Conservation (phyloP, 2,329 filamentous ascomycete species). For the Cytospora paraplurivora region DNA sequence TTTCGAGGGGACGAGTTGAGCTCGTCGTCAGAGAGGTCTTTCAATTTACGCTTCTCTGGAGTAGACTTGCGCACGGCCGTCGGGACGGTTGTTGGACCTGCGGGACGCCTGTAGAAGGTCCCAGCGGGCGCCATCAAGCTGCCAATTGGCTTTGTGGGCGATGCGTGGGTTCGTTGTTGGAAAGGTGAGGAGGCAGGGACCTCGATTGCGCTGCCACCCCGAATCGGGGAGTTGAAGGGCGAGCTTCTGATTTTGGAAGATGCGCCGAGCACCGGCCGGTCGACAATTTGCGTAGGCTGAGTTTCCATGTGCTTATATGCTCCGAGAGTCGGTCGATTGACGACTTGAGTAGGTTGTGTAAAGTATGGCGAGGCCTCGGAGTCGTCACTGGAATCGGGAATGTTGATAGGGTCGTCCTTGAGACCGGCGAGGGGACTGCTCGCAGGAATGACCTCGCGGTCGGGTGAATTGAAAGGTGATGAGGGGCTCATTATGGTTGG, state of each 20-base stretch:
- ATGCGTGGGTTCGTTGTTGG: constrained; percentile 42
- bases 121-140: constrained; percentile 70
- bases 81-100: constrained; percentile 28
- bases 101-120: constrained; percentile 62
- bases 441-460: constrained; percentile 7
- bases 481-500: constrained; percentile 22
- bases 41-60: constrained; percentile 27
- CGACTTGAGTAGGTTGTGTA: constrained; percentile 36
- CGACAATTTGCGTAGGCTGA: constrained; percentile 52
- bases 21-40: constrained; percentile 39
- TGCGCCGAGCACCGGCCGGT: constrained; percentile 41
- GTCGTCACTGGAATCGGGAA: constrained; percentile 24
- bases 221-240: constrained; percentile 1
- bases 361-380: constrained; percentile 46
- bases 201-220: constrained; percentile 55
- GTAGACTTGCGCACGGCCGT: constrained; percentile 29
- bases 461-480: constrained; percentile 27
- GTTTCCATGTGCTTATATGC: constrained; percentile 41
- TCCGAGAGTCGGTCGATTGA: constrained; percentile 30
- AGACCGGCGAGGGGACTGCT: constrained; percentile 21
- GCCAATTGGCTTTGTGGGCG: constrained; percentile 24
- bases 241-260: background rate
- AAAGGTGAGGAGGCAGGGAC: constrained; percentile 88
- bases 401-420: constrained; percentile 13
- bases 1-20: constrained; percentile 45